Evolutionary conservation across 148 eudicot genomes (phyloP).

Genomic region (Rhododendron molle): DNA sequence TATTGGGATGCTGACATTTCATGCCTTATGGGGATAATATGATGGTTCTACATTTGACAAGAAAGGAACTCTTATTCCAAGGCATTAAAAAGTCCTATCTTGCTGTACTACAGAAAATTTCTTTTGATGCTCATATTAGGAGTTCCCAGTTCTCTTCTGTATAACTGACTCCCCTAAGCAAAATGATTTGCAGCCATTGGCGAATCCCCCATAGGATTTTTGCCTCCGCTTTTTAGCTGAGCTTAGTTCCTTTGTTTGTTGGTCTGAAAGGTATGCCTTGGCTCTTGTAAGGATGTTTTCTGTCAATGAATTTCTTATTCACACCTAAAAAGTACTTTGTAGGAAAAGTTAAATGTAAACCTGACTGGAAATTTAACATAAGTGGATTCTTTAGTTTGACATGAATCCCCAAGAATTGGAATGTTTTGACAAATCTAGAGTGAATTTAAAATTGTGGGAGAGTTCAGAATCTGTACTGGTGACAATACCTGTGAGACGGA

Average conservation of each 20-base stretch:
- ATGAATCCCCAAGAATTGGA: background rate
- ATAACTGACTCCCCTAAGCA: background rate
- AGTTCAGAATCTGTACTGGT: background rate
- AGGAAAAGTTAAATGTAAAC: background rate
- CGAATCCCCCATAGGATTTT: background rate
- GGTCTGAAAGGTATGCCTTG: background rate
- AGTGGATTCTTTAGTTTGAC: background rate
- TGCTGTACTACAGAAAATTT: background rate
- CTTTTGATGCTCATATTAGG: background rate
- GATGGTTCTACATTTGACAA: background rate
- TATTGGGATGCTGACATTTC: background rate
- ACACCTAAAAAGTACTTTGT: background rate
- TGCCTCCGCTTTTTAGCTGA: background rate
- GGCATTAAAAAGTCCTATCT: background rate
- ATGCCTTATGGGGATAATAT: background rate
- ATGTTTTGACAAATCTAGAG: background rate
- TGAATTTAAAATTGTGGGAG: background rate
- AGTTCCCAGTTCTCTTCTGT: background rate
- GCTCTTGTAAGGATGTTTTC: background rate
- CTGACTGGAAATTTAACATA: background rate
- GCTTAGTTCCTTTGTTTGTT: background rate
- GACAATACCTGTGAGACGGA: conserved; percentile 67
- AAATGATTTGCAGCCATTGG: background rate
- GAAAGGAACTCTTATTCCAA: background rate
- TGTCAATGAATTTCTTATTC: background rate